phyloP scores from a whole-genome alignment of 352 stramenopile species.

The Phytopythium chamaehyphon region DNA sequence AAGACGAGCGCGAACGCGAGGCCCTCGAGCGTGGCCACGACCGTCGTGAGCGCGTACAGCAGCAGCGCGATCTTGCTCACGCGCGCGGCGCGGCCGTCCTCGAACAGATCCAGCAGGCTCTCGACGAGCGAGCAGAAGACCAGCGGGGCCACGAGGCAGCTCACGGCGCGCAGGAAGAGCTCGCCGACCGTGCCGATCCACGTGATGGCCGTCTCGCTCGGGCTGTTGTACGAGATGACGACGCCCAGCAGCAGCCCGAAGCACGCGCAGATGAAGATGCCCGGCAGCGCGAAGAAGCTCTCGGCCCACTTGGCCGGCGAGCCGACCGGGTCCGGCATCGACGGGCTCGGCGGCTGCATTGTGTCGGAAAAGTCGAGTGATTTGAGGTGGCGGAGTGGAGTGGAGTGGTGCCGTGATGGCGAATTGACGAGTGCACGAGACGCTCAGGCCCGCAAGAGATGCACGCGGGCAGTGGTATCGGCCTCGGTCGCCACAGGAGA shows the following conservation, averaged over 20 bases:
- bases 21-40: constrained; percentile 22
- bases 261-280: constrained; percentile 23
- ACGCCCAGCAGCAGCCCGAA: constrained; percentile 22
- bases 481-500: too few relatives aligned
- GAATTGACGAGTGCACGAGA: too few relatives aligned
- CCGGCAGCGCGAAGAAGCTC: constrained; percentile 23
- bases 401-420: neutral
- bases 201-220: constrained; percentile 11
- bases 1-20: constrained; percentile 32
- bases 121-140: constrained; percentile 44
- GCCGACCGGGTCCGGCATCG: neutral
- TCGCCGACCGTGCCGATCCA: constrained; percentile 35
- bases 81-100: constrained; percentile 25
- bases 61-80: constrained; percentile 24
- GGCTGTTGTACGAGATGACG: constrained; percentile 10
- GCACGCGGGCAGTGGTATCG: too few relatives aligned
- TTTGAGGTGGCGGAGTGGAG: neutral
- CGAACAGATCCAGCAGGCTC: constrained; percentile 35
- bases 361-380: neutral
- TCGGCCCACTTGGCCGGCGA: constrained; percentile 6
- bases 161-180: constrained; percentile 47
- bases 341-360: constrained; percentile 3
- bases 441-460: too few relatives aligned
- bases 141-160: constrained; percentile 38
- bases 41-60: constrained; percentile 32